Percentiles rank a stretch among this genome's conserved stretches.
Conservation (phyloP, 495 filamentous ascomycete genomes). For the Gamarada debralockiae region DNA sequence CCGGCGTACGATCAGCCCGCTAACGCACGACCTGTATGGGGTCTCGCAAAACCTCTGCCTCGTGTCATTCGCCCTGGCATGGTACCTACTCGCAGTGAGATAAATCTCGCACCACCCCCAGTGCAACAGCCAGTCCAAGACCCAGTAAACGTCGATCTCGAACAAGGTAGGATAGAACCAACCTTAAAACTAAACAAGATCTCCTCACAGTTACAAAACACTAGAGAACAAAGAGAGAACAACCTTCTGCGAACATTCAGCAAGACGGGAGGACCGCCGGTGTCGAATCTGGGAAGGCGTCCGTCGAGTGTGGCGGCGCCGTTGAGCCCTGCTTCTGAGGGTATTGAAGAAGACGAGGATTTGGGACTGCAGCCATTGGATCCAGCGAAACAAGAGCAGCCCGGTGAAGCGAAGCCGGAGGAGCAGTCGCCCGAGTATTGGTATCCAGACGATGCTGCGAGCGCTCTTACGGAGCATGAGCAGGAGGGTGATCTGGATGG, state of each 20-base stretch:
- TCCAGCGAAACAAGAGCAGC: not conserved
- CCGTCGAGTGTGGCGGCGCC: constrained; percentile 6
- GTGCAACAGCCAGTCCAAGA: constrained; percentile 2
- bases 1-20: constrained; percentile 17
- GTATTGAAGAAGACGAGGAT: constrained; percentile 8
- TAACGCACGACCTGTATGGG: constrained; percentile 37
- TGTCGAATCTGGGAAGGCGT: not conserved
- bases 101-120: no score
- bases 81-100: constrained; percentile 36
- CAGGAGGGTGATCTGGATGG: constrained; percentile 32
- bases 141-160: constrained; percentile 8
- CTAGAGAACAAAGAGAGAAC: constrained; percentile 16
- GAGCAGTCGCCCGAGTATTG: not conserved
- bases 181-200: constrained; percentile 11
- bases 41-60: constrained; percentile 46
- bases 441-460: constrained; percentile 24
- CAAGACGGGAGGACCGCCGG: not conserved
- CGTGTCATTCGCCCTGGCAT: constrained; percentile 43
- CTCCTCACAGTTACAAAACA: constrained; percentile 14
- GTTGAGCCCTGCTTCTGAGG: constrained; percentile 3
- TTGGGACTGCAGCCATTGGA: not conserved
- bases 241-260: constrained; percentile 12
- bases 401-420: not conserved
- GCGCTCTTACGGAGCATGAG: constrained; percentile 18
- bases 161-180: constrained; percentile 16